phyloP scores from a whole-genome alignment of 176 grass and related monocot genomes.

The Avena eriantha region DNA sequence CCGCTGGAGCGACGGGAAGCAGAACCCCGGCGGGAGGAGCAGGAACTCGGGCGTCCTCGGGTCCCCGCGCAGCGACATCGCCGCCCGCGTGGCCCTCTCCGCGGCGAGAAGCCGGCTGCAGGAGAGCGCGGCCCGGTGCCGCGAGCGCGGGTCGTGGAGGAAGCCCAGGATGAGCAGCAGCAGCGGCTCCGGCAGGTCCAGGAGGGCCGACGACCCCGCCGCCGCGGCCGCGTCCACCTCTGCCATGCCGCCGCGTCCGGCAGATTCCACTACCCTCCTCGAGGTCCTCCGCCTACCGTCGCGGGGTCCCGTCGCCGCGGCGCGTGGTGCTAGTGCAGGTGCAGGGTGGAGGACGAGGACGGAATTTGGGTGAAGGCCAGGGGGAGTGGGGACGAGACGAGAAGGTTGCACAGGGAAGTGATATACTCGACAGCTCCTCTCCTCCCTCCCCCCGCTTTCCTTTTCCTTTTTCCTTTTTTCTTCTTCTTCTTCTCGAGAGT shows the following conservation, averaged over 20 bases:
- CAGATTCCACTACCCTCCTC: background rate
- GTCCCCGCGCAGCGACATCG: slow-evolving; percentile 80
- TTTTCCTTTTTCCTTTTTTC: background rate
- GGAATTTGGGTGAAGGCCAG: slow-evolving; percentile 22
- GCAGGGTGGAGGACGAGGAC: background rate
- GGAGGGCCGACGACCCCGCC: slow-evolving; percentile 34
- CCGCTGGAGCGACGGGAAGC: slow-evolving; percentile 66
- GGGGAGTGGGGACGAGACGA: slow-evolving; percentile 36
- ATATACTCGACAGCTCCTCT: slow-evolving; percentile 55
- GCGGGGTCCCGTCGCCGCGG: background rate
- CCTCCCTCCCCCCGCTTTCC: background rate
- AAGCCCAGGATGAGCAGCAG: slow-evolving; percentile 64
- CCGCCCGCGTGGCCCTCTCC: slow-evolving; percentile 69
- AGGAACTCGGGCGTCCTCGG: slow-evolving; percentile 43
- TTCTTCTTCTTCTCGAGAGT: background rate
- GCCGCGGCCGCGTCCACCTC: background rate
- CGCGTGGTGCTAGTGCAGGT: background rate
- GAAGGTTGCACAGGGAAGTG: slow-evolving; percentile 43
- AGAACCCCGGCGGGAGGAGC: slow-evolving; percentile 52
- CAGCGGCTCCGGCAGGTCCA: slow-evolving; percentile 87
- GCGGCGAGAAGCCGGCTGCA: slow-evolving; percentile 56
- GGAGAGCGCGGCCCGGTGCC: slow-evolving; percentile 62
- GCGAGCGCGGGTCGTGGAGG: slow-evolving; percentile 54
- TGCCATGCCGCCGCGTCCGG: slow-evolving; percentile 41
- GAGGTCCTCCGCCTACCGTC: background rate